Percentiles rank a stretch among this genome's conserved stretches.
These are phyloP conservation scores for Ascoidea tarda DNA, from an alignment of 805 yeast genomes.

Conservation along the genomic window DNA sequence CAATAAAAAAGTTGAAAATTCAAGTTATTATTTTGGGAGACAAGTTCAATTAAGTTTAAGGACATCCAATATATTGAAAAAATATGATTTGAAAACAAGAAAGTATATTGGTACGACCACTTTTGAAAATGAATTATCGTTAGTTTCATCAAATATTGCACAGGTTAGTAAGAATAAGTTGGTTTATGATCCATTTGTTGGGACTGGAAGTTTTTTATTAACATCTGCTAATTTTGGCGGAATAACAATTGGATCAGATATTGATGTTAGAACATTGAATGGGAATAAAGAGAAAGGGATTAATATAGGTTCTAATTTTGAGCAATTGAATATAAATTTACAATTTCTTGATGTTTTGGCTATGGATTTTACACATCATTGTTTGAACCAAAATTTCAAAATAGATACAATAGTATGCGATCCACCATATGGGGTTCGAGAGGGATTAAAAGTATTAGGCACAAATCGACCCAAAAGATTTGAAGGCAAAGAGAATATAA, in stretches of 20 bases:
- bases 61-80: conserved; percentile 50
- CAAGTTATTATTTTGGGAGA: conserved; percentile 64
- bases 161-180: conserved; percentile 52
- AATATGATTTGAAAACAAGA: conserved; percentile 68
- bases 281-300: conserved; percentile 52
- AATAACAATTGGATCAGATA: conserved; percentile 73
- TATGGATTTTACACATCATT: conserved; percentile 91
- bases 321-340: conserved; percentile 47
- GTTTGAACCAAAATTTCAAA: conserved; percentile 44
- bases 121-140: conserved; percentile 85
- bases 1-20: conserved; percentile 30
- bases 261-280: conserved; percentile 63
- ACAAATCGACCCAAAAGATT: conserved; percentile 45
- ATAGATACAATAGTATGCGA: conserved; percentile 85
- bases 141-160: conserved; percentile 79
- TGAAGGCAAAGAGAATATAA: conserved; percentile 54
- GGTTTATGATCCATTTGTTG: conserved; percentile 90
- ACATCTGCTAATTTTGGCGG: conserved; percentile 85
- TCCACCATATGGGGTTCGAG: conserved; percentile 97
- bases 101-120: conserved; percentile 92
- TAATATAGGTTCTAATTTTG: conserved; percentile 48
- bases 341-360: conserved; percentile 64
- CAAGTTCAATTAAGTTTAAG: conserved; percentile 51
- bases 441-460: conserved; percentile 88
- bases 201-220: conserved; percentile 88